Conservation (phyloP, 2,329 filamentous ascomycete species). For the Tolypocladium inflatum region DNA sequence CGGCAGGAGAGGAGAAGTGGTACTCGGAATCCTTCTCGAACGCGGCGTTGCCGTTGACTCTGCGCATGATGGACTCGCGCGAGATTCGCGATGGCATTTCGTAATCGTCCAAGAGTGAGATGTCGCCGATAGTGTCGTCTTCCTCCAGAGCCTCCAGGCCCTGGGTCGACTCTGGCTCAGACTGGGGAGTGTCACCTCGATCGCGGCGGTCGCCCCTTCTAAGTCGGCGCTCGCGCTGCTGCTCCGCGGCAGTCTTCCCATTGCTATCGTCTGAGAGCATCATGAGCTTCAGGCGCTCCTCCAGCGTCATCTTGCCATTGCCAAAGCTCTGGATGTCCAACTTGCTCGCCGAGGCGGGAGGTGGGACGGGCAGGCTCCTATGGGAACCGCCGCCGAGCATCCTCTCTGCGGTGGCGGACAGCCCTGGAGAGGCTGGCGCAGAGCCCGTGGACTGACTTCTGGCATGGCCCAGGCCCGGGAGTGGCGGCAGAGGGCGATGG, state of each 20-base stretch:
- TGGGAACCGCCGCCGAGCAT: slow-evolving; percentile 51
- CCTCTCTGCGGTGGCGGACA: slow-evolving; percentile 64
- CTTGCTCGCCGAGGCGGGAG: slow-evolving; percentile 59
- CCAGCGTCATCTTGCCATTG: slow-evolving; percentile 68
- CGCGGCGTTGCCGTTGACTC: slow-evolving; percentile 59
- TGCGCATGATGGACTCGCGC: slow-evolving; percentile 83
- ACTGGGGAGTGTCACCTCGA: slow-evolving; percentile 33
- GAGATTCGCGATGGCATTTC: slow-evolving; percentile 72
- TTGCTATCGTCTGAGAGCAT: slow-evolving; percentile 64
- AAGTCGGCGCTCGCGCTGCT: slow-evolving; percentile 60
- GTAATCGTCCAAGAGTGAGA: slow-evolving; percentile 52
- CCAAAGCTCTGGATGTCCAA: slow-evolving; percentile 70
- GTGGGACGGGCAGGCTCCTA: slow-evolving; percentile 63
- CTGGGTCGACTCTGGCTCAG: slow-evolving; percentile 24
- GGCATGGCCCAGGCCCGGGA: slow-evolving; percentile 53
- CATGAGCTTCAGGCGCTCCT: slow-evolving; percentile 81
- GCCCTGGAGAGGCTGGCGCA: slow-evolving; percentile 48
- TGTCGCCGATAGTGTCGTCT: slow-evolving; percentile 50
- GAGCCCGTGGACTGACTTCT: slow-evolving; percentile 33
- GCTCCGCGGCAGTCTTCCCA: slow-evolving; percentile 50
- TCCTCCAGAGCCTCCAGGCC: slow-evolving; percentile 36
- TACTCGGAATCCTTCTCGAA: slow-evolving; percentile 53
- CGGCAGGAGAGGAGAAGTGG: slow-evolving; percentile 52
- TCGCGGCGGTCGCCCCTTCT: slow-evolving; percentile 49
- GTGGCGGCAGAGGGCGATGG: slow-evolving; percentile 74